Conservation (phyloP, 176 grass and related monocot genomes). For the Cymbopogon citratus region DNA sequence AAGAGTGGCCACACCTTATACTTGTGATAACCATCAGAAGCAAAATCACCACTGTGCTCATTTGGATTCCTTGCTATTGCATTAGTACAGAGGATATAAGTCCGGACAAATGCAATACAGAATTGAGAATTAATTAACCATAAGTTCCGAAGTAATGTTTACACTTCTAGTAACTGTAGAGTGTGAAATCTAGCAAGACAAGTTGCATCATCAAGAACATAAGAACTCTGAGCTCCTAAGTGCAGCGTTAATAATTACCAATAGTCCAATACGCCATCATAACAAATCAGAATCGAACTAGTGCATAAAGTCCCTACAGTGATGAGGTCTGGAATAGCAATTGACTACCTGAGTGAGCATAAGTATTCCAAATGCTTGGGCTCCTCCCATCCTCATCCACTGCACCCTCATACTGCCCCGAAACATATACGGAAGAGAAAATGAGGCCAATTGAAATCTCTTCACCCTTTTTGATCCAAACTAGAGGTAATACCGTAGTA, state of each 20-base stretch:
- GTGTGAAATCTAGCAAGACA: not conserved
- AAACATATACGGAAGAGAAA: not conserved
- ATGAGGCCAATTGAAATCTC: not conserved
- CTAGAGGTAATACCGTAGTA: not conserved
- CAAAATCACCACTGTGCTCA: constrained; percentile 26
- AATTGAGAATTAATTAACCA: too few relatives aligned
- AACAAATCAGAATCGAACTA: not conserved
- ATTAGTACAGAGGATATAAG: too few relatives aligned
- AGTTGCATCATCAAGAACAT: not conserved
- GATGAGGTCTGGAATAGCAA: not conserved
- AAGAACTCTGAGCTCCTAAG: not conserved
- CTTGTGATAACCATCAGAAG: constrained; percentile 53
- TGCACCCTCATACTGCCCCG: constrained; percentile 45
- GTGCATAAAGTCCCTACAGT: not conserved
- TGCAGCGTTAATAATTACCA: not conserved
- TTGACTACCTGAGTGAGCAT: constrained; percentile 30
- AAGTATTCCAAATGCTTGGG: constrained; percentile 49
- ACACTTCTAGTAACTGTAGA: not conserved
- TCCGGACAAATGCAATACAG: too few relatives aligned
- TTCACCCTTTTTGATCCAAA: not conserved
- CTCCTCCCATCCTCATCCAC: constrained; percentile 50
- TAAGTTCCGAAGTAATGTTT: too few relatives aligned
- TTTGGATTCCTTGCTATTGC: constrained; percentile 36
- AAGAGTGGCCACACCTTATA: constrained; percentile 32
- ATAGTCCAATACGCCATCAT: too few relatives aligned